Conservation (phyloP, 2,329 filamentous ascomycete genomes). For the Cordyceps cicadae region DNA sequence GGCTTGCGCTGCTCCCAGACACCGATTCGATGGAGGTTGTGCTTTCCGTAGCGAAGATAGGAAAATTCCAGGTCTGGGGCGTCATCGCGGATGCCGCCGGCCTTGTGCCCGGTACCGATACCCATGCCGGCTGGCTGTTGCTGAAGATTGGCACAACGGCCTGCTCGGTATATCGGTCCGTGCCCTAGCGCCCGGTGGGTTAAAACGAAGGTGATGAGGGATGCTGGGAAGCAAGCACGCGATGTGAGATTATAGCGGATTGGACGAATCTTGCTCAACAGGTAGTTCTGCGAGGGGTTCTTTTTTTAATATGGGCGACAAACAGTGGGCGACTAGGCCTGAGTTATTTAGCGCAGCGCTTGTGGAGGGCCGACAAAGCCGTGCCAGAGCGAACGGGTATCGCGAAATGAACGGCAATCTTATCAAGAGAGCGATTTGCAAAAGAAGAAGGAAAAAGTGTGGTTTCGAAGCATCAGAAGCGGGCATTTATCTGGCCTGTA, state of each 20-base stretch:
- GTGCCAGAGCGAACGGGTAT: background rate
- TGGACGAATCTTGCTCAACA: background rate
- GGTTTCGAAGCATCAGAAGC: background rate
- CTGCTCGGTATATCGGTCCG: background rate
- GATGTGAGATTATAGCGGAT: background rate
- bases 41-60: constrained; percentile 30
- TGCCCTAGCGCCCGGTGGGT: background rate
- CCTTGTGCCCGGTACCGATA: constrained; percentile 9
- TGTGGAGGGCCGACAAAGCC: background rate
- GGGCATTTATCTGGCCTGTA: background rate
- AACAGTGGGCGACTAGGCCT: background rate
- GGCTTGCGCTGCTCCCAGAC: constrained; percentile 31
- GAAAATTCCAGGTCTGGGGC: constrained; percentile 19
- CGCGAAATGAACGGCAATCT: background rate
- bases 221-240: background rate
- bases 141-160: background rate
- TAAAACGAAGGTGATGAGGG: background rate
- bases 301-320: constrained; percentile 4
- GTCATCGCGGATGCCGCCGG: constrained; percentile 7
- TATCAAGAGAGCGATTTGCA: background rate
- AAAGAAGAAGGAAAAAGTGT: background rate
- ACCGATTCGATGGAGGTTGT: constrained; percentile 37
- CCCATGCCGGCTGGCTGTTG: background rate
- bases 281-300: background rate
- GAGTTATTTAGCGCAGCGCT: background rate